Percentiles rank a stretch among this genome's conserved stretches.
Conservation (phyloP, 371 early-diverging fungal species). For the Syncephalis fuscata region DNA sequence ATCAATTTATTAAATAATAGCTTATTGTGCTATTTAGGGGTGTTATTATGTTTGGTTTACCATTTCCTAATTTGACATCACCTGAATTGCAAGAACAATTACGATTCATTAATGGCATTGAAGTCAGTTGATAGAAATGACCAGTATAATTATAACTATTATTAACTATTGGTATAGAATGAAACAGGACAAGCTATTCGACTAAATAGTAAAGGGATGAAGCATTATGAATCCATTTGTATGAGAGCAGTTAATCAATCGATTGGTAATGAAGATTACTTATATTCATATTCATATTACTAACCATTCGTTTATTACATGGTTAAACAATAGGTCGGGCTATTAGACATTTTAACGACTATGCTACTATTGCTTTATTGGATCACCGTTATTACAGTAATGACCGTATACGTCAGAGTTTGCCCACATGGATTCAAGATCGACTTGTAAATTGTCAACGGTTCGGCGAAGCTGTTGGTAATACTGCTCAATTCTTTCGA, state of each 20-base stretch:
- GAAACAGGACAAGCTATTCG: neutral
- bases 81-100: constrained; percentile 66
- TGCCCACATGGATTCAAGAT: constrained; percentile 47
- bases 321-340: constrained; percentile 65
- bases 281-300: too few species aligned
- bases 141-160: neutral
- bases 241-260: constrained; percentile 97
- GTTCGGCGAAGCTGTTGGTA: constrained; percentile 28
- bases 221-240: constrained; percentile 80
- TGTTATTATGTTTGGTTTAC: constrained; percentile 80
- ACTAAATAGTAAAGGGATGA: constrained; percentile 23
- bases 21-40: constrained; percentile 18
- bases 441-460: constrained; percentile 26
- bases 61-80: constrained; percentile 59
- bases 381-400: constrained; percentile 41
- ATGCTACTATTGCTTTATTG: constrained; percentile 49
- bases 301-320: too few species aligned
- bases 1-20: neutral
- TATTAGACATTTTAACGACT: constrained; percentile 77
- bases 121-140: neutral
- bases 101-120: constrained; percentile 25
- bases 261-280: constrained; percentile 65
- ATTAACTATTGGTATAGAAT: constrained; percentile 3
- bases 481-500: constrained; percentile 27
- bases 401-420: constrained; percentile 25